Percentiles rank a stretch among this genome's conserved stretches.
Conservation (phyloP, 257 asterid species). For the Anisodus acutangulus region DNA sequence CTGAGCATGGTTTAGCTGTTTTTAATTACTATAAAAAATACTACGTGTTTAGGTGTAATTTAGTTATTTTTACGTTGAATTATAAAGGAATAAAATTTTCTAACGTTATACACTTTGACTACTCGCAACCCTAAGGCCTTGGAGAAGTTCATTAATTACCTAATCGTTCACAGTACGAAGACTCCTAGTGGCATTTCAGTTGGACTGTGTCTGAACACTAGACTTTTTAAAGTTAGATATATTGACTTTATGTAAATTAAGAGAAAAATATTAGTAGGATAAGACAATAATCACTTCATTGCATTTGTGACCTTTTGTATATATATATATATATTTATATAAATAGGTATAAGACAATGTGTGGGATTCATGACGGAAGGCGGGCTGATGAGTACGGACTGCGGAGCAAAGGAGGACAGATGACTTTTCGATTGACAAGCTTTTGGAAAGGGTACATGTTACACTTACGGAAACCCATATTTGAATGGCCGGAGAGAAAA, state of each 20-base stretch:
- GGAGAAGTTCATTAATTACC: background rate
- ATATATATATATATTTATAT: no score
- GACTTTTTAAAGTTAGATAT: background rate
- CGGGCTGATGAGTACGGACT: no score
- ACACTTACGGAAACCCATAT: background rate
- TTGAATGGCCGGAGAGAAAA: background rate
- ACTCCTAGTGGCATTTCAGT: background rate
- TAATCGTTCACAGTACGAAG: background rate
- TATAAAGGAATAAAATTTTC: background rate
- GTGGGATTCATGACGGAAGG: no score
- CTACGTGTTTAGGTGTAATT: background rate
- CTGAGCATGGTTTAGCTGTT: no score
- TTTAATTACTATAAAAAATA: background rate
- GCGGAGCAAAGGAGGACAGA: no score
- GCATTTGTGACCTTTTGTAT: background rate
- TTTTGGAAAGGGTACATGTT: background rate
- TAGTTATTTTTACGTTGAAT: background rate
- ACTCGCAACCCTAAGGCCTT: background rate
- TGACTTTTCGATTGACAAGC: background rate
- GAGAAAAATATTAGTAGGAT: background rate
- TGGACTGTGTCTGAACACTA: constrained; percentile 19
- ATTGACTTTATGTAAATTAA: constrained; percentile 17
- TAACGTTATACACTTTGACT: background rate
- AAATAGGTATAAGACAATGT: no score
- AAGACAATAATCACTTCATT: background rate